Conservation (phyloP, 345 rosid genomes). For the Syzygium oleosum region DNA sequence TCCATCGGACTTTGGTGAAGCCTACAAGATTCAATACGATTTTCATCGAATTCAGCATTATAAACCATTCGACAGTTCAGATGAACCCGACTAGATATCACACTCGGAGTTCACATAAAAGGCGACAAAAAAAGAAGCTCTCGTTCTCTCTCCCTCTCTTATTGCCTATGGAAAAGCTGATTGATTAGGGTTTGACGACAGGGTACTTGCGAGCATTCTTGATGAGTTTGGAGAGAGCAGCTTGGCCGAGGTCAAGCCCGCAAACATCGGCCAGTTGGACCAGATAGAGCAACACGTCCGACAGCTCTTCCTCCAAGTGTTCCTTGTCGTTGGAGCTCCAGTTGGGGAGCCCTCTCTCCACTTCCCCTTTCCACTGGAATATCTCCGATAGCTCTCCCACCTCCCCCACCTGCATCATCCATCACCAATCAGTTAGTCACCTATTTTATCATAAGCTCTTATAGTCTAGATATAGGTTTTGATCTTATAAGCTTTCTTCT, state of each 20-base stretch:
- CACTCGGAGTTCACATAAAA: not conserved
- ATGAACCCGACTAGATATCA: not conserved
- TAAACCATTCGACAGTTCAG: not conserved
- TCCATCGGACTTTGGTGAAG: not conserved
- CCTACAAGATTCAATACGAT: not conserved
- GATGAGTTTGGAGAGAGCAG: slow-evolving; percentile 38
- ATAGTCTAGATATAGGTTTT: not conserved
- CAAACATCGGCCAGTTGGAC: slow-evolving; percentile 48
- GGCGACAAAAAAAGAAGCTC: not conserved
- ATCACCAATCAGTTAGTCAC: not conserved
- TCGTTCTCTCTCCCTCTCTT: not conserved
- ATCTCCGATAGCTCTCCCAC: slow-evolving; percentile 62
- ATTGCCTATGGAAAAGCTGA: not conserved
- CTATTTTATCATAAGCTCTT: not conserved
- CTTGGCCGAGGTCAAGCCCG: slow-evolving; percentile 56
- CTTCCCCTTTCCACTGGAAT: slow-evolving; percentile 70
- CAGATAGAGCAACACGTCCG: slow-evolving; percentile 56
- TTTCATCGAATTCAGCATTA: not conserved
- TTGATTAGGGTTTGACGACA: not conserved
- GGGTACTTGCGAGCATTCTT: slow-evolving; percentile 46
- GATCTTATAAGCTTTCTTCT: not conserved
- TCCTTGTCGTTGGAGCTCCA: slow-evolving; percentile 45
- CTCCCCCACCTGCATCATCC: slow-evolving; percentile 46
- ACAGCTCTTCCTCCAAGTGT: slow-evolving; percentile 53
- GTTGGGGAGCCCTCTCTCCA: slow-evolving; percentile 44